Percentiles rank a stretch among this genome's conserved stretches.
Evolutionary conservation across 129 eudicot species (phyloP).

Genomic region (Tagetes patula): DNA sequence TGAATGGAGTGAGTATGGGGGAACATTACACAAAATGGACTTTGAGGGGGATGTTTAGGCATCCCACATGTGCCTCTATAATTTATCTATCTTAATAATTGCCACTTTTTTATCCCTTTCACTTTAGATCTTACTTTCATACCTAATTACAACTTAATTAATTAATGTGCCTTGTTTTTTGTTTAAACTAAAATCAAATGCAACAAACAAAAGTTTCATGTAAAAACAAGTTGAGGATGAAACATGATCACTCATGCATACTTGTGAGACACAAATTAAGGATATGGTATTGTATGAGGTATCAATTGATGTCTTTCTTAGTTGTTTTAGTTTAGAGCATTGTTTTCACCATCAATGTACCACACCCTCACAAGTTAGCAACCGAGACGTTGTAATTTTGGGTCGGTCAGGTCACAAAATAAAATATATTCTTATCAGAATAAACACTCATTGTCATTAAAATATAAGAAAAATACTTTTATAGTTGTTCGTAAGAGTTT

Average conservation of each 20-base stretch:
- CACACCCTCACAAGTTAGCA: not conserved
- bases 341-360: slow-evolving; percentile 58
- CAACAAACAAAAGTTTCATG: not conserved
- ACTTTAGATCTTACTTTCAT: not conserved
- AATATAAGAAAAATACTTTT: too few relatives aligned
- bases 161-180: not conserved
- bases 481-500: too few relatives aligned
- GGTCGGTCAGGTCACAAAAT: too few relatives aligned
- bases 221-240: not conserved
- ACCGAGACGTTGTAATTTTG: too few relatives aligned
- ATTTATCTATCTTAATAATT: not conserved
- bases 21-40: slow-evolving; percentile 33
- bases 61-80: slow-evolving; percentile 34
- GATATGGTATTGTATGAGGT: slow-evolving; percentile 43
- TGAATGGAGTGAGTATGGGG: slow-evolving; percentile 43
- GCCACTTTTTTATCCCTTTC: slow-evolving; percentile 15
- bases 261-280: too few relatives aligned
- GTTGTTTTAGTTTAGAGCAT: slow-evolving; percentile 58
- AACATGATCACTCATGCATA: not conserved
- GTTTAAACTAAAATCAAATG: not conserved
- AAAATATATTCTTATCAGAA: too few relatives aligned
- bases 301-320: slow-evolving; percentile 52
- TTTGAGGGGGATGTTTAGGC: slow-evolving; percentile 26
- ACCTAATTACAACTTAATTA: not conserved
- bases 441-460: too few relatives aligned